These are phyloP conservation scores for Brassica hybrid DNA, from an alignment of 441 rosid species.

Conservation along the genomic window DNA sequence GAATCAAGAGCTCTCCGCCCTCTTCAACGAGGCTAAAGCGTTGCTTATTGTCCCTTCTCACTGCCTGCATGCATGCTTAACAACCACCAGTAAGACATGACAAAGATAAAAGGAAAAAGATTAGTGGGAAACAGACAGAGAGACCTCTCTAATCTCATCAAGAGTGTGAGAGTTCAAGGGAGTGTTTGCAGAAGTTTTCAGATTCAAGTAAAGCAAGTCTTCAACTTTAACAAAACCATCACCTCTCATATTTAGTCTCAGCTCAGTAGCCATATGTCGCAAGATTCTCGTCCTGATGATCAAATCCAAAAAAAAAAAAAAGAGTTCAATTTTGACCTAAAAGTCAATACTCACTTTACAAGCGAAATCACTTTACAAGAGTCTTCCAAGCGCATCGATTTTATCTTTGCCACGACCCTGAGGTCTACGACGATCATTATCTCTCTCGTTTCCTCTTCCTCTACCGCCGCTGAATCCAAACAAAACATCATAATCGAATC, in stretches of 20 bases:
- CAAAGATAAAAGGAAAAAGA: too few species aligned
- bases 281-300: conserved; percentile 68
- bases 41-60: conserved; percentile 83
- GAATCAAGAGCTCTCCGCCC: conserved; percentile 73
- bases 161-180: conserved; percentile 69
- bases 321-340: not conserved
- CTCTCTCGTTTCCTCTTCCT: conserved; percentile 54
- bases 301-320: not conserved
- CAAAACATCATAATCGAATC: not conserved
- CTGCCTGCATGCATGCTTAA: conserved; percentile 56
- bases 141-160: conserved; percentile 74
- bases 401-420: conserved; percentile 64
- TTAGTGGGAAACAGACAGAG: conserved; percentile 42
- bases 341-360: not conserved
- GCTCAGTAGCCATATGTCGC: conserved; percentile 80
- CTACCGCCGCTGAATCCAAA: conserved; percentile 50
- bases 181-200: conserved; percentile 70
- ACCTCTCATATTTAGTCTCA: conserved; percentile 67
- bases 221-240: conserved; percentile 84
- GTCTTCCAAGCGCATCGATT: conserved; percentile 87
- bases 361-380: conserved; percentile 15
- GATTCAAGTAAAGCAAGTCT: conserved; percentile 69
- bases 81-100: not conserved
- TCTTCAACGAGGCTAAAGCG: conserved; percentile 82
- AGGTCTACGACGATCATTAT: conserved; percentile 42